Base-by-base conservation (phyloP, 1,284 basidiomycete species). In the Ganoderma multipileum region DNA sequence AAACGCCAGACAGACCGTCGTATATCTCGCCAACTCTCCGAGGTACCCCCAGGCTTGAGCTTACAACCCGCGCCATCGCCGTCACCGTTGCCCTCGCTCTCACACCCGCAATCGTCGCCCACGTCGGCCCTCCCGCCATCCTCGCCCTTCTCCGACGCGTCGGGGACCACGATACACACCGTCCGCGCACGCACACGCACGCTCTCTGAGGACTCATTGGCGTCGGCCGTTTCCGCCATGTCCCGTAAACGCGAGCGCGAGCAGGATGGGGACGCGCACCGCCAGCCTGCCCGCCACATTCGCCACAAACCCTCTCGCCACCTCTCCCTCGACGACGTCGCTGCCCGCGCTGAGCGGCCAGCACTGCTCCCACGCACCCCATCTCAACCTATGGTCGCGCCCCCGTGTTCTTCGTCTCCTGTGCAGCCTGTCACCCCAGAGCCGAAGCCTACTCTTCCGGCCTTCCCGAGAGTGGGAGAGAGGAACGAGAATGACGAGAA, bases 1-100 rank as follows among this genome's bases (percentile, higher is more conserved):
- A 92, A 92, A 79, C 89, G 91, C 12, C 91, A 93, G 77, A 90
- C 87, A 52, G 91, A 92, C 74, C 89, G 91, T 69, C 88, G 87
- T 74, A 83, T 85, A 41, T 85, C 87, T 16, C 81, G 87, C 64
- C 83, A 84, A 72, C 83, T 81, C 65, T 79, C 81, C 28, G 64
- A 68, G 44, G 52, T 28, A 20, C 28, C 28, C 28, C 14, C 52
- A 26, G 50, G 52, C 52, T 20, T 33, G 33, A 33, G 33, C 47
- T 9, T 12, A 18, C 44, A 47, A 47, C 44, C 20, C 20, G n/a
- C 44, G 44, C 74, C 75, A 42, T 39, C 36, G 7, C 59, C 75
- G 38, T 73, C 64, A 12, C 30, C 38, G 28, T 54, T 54, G 84
- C 86, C n/a, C 80, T 87, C 68, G 81, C 84, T 73, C 83, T 81